Evolutionary conservation across 768 basidiomycete genomes (phyloP), one percentile per base, ranked within the genome.

Genomic region (Termitomyces sp.): DNA sequence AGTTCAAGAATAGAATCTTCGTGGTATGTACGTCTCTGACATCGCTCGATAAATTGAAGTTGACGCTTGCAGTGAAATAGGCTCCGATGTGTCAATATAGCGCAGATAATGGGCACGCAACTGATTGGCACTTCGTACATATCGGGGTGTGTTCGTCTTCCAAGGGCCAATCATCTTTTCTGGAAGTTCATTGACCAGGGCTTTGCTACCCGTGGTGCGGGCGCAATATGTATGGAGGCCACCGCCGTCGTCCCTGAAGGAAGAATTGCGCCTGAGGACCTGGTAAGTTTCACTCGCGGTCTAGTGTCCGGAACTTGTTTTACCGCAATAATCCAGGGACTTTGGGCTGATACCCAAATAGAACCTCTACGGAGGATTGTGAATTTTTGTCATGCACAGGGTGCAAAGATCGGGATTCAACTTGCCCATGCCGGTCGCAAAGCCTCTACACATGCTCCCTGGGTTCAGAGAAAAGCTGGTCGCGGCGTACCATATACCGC

Each of bases 41-140:
- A 38, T 31, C 32, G 14, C 27, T 12, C 56, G 19, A 43, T 52
- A 29, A 23, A 50, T 43, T 10, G 14, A 19, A 21, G 29, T 37
- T 49, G 16, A 27, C 1, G 25, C 35, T 37, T 17, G 37, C 48
- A 35, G 34, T n/a, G 32, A 29, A 31, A n/a, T 32, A 86, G 85
- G 74, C 88, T 11, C 89, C 88, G 2, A 92, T 92, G 90, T 92
- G 91, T 68, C 85, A 87, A 69, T 94, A 93, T 72, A 87, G 85
- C 56, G 77, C 84, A 9, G 81, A 88, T 44, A 73, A 85, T 51
- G 91, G 91, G 0, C 84, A 89, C 63, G 83, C 85, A 4, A 91
- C 90, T 1, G 87, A 92, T 60, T 92, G 87, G 85, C 92, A 94
- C 68, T 70, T 92, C 4, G 88, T 91, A 17, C 89, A 93, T 66